Percentiles rank a stretch among this genome's conserved stretches.
Evolutionary conservation across 352 stramenopile genomes (phyloP).

Genomic region (Phytophthora tubulina): DNA sequence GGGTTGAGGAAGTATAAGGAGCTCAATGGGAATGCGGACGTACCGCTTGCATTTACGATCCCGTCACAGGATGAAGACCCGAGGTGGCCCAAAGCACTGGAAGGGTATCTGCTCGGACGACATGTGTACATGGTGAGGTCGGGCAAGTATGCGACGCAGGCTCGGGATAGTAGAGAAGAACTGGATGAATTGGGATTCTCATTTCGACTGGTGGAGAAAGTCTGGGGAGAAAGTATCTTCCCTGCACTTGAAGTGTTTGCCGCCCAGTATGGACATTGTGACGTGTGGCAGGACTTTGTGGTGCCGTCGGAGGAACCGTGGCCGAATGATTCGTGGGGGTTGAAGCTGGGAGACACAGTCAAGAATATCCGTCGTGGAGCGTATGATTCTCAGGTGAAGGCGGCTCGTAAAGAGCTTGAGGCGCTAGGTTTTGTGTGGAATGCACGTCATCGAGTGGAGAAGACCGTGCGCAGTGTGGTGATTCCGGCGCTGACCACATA

Average conservation of each 20-base stretch:
- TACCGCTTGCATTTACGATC: constrained; percentile 73
- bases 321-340: constrained; percentile 83
- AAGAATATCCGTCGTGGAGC: constrained; percentile 92
- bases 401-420: constrained; percentile 78
- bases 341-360: constrained; percentile 91
- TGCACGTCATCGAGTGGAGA: constrained; percentile 66
- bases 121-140: constrained; percentile 78
- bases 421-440: constrained; percentile 95
- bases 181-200: constrained; percentile 71
- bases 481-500: constrained; percentile 70
- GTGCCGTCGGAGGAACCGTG: constrained; percentile 82
- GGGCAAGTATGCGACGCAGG: constrained; percentile 63
- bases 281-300: constrained; percentile 93
- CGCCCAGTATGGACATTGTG: constrained; percentile 86
- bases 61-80: constrained; percentile 43
- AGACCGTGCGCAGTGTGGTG: constrained; percentile 62
- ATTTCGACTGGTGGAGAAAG: constrained; percentile 65
- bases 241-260: constrained; percentile 89
- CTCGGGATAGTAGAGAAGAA: constrained; percentile 45
- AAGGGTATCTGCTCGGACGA: constrained; percentile 67
- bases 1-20: constrained; percentile 64
- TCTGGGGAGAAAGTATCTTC: constrained; percentile 75
- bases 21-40: constrained; percentile 65
- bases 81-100: constrained; percentile 60
- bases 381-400: constrained; percentile 83